These are phyloP conservation scores for Dactylella cylindrospora DNA, from an alignment of 2,329 filamentous ascomycete species.

Conservation along the genomic window DNA sequence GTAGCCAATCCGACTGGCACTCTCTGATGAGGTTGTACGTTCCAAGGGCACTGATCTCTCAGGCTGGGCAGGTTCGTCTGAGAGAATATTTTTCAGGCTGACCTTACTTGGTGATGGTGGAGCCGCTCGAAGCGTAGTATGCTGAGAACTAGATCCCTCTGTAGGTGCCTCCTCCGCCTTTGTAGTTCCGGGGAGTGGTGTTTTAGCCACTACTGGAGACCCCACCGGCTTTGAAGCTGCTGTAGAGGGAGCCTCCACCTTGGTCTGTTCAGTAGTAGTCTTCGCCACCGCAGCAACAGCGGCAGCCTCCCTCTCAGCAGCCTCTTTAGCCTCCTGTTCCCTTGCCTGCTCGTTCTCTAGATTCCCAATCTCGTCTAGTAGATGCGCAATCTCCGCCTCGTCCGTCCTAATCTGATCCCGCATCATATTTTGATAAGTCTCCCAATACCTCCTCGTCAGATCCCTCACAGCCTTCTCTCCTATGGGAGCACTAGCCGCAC, in stretches of 20 bases:
- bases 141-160: conserved; percentile 4
- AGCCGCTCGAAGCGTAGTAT: conserved; percentile 30
- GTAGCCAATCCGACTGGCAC: conserved; percentile 14
- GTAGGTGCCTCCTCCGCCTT: conserved; percentile 12
- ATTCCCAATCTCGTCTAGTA: conserved; percentile 40
- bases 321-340: conserved; percentile 34
- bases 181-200: not conserved
- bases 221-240: not conserved
- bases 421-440: conserved; percentile 39
- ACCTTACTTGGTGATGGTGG: conserved; percentile 38
- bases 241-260: not conserved
- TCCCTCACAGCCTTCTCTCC: conserved; percentile 38
- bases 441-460: conserved; percentile 34
- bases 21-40: conserved; percentile 17
- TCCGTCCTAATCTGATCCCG: conserved; percentile 37
- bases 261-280: conserved; percentile 10
- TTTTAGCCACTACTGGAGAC: conserved; percentile 18
- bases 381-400: conserved; percentile 26
- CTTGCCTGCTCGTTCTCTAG: conserved; percentile 39
- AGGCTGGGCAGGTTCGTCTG: conserved; percentile 18
- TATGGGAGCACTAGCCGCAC: conserved; percentile 17
- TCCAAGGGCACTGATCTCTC: conserved; percentile 15
- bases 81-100: conserved; percentile 32
- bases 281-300: conserved; percentile 11
- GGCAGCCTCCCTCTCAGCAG: conserved; percentile 23